Evolutionary conservation across 2,329 filamentous ascomycete species (phyloP).

Genomic region (Claviceps maximensis): DNA sequence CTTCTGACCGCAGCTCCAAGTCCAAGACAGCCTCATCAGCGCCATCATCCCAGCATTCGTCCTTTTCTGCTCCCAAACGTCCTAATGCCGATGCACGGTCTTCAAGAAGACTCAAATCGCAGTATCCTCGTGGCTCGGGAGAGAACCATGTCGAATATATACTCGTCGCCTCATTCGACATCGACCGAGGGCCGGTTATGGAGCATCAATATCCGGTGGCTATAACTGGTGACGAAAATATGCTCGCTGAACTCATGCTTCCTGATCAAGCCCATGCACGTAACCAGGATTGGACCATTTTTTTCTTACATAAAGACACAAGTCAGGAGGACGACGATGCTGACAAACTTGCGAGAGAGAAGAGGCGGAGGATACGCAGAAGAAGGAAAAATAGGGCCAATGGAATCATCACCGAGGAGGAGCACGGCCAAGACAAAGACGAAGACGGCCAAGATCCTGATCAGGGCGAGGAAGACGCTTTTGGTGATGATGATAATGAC

Average conservation of each 20-base stretch:
- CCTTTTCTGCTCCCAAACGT: constrained; percentile 38
- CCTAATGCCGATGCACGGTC: constrained; percentile 37
- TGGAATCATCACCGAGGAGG: constrained; percentile 32
- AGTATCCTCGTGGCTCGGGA: constrained; percentile 58
- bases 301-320: constrained; percentile 94
- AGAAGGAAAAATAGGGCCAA: constrained; percentile 37
- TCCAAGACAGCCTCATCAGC: constrained; percentile 47
- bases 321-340: constrained; percentile 71
- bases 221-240: constrained; percentile 94
- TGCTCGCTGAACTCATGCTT: constrained; percentile 96
- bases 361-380: constrained; percentile 36
- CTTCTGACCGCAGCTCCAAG: constrained; percentile 45
- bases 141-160: constrained; percentile 99
- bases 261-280: constrained; percentile 92
- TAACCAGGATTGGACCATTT: constrained; percentile 97
- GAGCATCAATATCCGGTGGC: constrained; percentile 93
- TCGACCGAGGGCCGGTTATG: constrained; percentile 92
- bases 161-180: constrained; percentile 91
- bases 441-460: constrained; percentile 27
- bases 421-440: background rate
- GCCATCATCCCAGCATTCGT: constrained; percentile 49
- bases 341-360: constrained; percentile 45
- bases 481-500: constrained; percentile 28
- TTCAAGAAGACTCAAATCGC: constrained; percentile 50
- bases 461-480: constrained; percentile 35